phyloP scores from a whole-genome alignment of 2,329 filamentous ascomycete species.

The Neodidymelliopsis sp. region DNA sequence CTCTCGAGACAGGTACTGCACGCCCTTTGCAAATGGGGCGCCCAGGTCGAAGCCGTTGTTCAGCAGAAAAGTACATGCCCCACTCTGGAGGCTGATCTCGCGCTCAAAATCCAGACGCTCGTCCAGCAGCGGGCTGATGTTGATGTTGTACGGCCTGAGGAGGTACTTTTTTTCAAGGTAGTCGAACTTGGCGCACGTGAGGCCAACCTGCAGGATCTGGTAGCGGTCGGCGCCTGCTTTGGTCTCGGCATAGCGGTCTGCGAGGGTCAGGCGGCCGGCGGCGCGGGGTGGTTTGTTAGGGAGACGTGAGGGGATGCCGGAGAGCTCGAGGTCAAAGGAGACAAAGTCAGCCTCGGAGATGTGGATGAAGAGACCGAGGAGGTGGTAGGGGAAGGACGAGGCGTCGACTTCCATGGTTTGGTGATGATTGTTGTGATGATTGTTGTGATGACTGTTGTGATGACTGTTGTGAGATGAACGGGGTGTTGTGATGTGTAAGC shows the following conservation, averaged over 20 bases:
- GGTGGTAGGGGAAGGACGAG: slow-evolving; percentile 56
- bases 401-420: slow-evolving; percentile 64
- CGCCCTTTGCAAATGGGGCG: slow-evolving; percentile 62
- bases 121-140: slow-evolving; percentile 63
- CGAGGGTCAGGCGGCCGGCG: slow-evolving; percentile 58
- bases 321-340: slow-evolving; percentile 71
- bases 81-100: slow-evolving; percentile 65
- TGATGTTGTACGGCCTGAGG: slow-evolving; percentile 70
- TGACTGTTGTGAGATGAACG: no score
- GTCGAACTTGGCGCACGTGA: slow-evolving; percentile 69
- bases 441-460: not conserved
- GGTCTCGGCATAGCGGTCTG: slow-evolving; percentile 67
- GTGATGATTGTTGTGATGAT: not conserved
- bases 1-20: slow-evolving; percentile 68
- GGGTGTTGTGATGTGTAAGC: no score
- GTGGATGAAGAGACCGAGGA: slow-evolving; percentile 64
- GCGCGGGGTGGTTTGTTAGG: slow-evolving; percentile 44
- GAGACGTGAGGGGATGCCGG: slow-evolving; percentile 62
- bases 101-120: slow-evolving; percentile 66
- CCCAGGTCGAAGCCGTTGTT: slow-evolving; percentile 66
- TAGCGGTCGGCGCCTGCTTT: slow-evolving; percentile 68
- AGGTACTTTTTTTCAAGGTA: slow-evolving; percentile 59
- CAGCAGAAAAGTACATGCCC: slow-evolving; percentile 68
- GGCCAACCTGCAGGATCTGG: slow-evolving; percentile 70
- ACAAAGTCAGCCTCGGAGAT: slow-evolving; percentile 68